Evolutionary conservation across 495 filamentous ascomycete genomes (phyloP).

Genomic region (Podospora anserina): DNA sequence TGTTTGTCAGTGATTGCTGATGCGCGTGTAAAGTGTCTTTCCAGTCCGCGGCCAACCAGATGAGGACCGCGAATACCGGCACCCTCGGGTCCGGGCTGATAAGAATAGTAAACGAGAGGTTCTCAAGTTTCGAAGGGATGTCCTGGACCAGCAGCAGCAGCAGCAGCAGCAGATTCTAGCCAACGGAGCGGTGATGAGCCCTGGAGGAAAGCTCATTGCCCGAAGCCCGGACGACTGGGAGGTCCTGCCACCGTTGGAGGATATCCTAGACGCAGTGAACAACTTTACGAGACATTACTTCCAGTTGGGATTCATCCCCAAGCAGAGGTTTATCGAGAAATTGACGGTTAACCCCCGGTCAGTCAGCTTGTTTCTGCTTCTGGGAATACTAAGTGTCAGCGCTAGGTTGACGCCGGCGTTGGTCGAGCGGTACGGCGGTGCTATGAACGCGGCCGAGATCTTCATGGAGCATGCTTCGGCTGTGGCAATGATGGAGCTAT

Average conservation of each 20-base stretch:
- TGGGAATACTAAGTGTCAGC: slow-evolving; percentile 48
- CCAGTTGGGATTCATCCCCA: slow-evolving; percentile 53
- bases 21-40: slow-evolving; percentile 35
- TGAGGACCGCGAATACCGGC: slow-evolving; percentile 45
- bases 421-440: slow-evolving; percentile 42
- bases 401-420: slow-evolving; percentile 47
- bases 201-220: slow-evolving; percentile 12
- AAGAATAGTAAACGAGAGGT: slow-evolving; percentile 38
- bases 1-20: background rate
- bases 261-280: slow-evolving; percentile 44
- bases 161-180: slow-evolving; percentile 10
- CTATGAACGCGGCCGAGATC: slow-evolving; percentile 43
- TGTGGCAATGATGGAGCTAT: slow-evolving; percentile 47
- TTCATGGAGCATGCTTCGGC: slow-evolving; percentile 48
- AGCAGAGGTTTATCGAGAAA: slow-evolving; percentile 43
- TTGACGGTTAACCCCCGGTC: slow-evolving; percentile 40
- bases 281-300: slow-evolving; percentile 48
- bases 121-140: slow-evolving; percentile 38
- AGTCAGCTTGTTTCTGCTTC: slow-evolving; percentile 47
- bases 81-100: slow-evolving; percentile 44
- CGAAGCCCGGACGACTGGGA: slow-evolving; percentile 43
- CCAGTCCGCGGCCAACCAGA: slow-evolving; percentile 45
- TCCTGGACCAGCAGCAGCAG: slow-evolving; percentile 29
- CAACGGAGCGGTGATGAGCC: slow-evolving; percentile 9
- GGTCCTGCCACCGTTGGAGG: slow-evolving; percentile 39